Evolutionary conservation across 805 yeast species (phyloP), one percentile per base, ranked within the genome.

Genomic region (Zygosaccharomyces kombuchaensis): DNA sequence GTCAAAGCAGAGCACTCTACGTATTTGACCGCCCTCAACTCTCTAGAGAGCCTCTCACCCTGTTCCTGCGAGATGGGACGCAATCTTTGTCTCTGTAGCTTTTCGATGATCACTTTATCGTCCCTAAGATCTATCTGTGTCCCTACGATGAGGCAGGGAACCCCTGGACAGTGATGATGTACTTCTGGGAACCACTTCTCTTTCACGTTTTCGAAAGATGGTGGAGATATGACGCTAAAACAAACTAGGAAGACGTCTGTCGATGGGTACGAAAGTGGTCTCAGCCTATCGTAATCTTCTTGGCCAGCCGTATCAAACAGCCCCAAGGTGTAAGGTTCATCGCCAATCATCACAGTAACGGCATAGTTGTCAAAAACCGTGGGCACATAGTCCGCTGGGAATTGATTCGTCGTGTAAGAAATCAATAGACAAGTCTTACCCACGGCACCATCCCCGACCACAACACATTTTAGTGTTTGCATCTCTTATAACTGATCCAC

Each of bases 131-230:
- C 99, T 46, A 87, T 82, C 71, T 91, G 98, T 9, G 98, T 93
- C 55, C 99, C 99, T 34, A 91, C 98, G 63, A 91, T 87, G 57
- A 91, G 78, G 61, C 96, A 91, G 17, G 98, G 97, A 38, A 90
- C 97, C 50, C 96, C 96, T n/a, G 95, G 95, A 63, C 98, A 95
- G 60, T 86, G 90, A 70, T 91, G 97, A 67, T 90, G 96, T 51
- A 93, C 96, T 68, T 91, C 99, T 25, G 98, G 98, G 72, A 90
- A 85, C 99, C 99, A 91, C 71, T 91, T 91, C 71, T 93, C 98
- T 67, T 87, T 86, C 43, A 93, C 98, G 72, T 91, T 91, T 70
- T 93, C 98, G 68, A 91, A 93, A 16, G 95, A 84, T 30, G 99
- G 95, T 27, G 98, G 99, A 10, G 96, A 89, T 56, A 95, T 90